These are phyloP conservation scores for Apiospora hydei DNA, from an alignment of 2,329 filamentous ascomycete species.

Conservation along the genomic window DNA sequence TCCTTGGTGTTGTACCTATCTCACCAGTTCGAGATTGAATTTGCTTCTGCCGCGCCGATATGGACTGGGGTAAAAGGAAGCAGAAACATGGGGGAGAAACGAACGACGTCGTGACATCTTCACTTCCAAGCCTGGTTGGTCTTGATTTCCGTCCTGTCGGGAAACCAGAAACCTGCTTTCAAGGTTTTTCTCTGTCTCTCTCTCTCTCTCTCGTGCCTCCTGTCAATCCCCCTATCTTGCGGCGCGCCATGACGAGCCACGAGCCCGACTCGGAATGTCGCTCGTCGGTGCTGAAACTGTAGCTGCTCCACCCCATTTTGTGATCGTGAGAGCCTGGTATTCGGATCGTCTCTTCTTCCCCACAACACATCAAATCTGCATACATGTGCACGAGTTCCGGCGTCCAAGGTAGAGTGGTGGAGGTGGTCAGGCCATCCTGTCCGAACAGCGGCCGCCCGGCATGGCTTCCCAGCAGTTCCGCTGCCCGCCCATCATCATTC, in stretches of 20 bases:
- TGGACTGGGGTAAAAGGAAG: not conserved
- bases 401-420: not conserved
- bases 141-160: not conserved
- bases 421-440: not conserved
- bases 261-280: slow-evolving; percentile 15
- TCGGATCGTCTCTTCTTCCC: slow-evolving; percentile 24
- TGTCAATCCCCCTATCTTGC: slow-evolving; percentile 16
- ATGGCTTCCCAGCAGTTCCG: not conserved
- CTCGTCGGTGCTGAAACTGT: slow-evolving; percentile 23
- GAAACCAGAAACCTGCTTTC: not conserved
- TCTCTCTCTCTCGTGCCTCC: not conserved
- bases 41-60: not conserved
- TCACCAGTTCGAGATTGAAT: not conserved
- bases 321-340: slow-evolving; percentile 24
- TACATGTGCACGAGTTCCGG: not conserved
- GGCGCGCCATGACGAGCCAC: not conserved
- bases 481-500: slow-evolving; percentile 9
- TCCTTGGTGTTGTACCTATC: not conserved
- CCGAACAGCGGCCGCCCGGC: not conserved
- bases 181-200: not conserved
- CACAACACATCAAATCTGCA: slow-evolving; percentile 20
- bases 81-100: slow-evolving; percentile 6
- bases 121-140: not conserved
- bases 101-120: not conserved
- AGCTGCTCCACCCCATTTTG: slow-evolving; percentile 18